Evolutionary conservation across 768 basidiomycete species (phyloP), one percentile per base, ranked within the genome.

Genomic region (Tricholoma hemisulphureum): DNA sequence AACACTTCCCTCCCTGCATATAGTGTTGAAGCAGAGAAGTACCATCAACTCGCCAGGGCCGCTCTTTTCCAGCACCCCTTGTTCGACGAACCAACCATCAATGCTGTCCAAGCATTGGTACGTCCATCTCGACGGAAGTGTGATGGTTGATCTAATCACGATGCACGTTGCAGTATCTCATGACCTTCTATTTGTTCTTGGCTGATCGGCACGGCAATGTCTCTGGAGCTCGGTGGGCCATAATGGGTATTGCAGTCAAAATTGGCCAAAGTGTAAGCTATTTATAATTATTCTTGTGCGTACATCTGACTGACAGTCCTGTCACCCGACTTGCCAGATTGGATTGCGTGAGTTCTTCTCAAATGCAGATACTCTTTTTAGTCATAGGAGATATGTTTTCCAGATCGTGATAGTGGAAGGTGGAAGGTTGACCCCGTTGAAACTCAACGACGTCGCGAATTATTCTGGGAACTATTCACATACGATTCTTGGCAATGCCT

Each of bases 201-300:
- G 79, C 81, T 56, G 86, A 88, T 71, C 80, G 86, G 59, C 84
- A 88, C 70, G 86, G 86, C 13, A 83, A 82, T 29, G 80, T 77
- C 64, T 83, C 85, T 64, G 84, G 85, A 11, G 78, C 83, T 29
- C 79, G 86, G 35, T 88, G 85, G 85, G 81, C 81, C 6, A 80
- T 85, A 53, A 86, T 87, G 77, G 87, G 87, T 14, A 77, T 87
- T 50, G 83, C 86, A 43, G 82, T 88, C 59, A 88, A 86, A 73
- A 75, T 88, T 57, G 84, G 83, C 18, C 87, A 88, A 68, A 86
- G 85, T 64, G 87, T 88, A 66, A 75, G 86, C 75, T 57, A 57
- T 67, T 57, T 63, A 62, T 60, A 37, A 58, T 57, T 55, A 39
- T 53, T 45, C 56, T 59, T 57, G 55, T 31, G 43, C 8, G 21